A percentile compares a stretch with the other conserved stretches of the same genome.
phyloP scores from a whole-genome alignment of 139 green algal genomes.

The Eudorina sp. region DNA sequence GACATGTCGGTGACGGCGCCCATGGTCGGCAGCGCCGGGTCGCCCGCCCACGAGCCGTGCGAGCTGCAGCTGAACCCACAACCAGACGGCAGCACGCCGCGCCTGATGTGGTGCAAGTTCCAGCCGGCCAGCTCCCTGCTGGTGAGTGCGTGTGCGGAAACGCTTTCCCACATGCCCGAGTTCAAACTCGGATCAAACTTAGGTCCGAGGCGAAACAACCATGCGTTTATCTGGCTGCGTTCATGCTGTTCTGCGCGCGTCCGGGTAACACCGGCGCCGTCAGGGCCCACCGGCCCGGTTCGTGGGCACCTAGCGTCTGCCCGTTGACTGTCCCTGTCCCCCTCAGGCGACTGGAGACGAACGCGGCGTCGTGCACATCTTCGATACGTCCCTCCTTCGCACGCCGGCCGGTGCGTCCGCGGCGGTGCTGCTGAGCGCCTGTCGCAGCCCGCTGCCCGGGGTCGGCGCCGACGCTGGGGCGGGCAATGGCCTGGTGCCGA shows the following conservation, averaged over 20 bases:
- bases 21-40: background rate
- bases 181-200: too few species aligned
- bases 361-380: conserved; percentile 21
- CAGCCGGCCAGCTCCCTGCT: background rate
- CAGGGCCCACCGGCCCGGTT: too few species aligned
- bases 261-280: too few species aligned
- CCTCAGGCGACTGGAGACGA: conserved; percentile 31
- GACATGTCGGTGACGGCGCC: background rate
- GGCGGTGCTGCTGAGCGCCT: background rate
- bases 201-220: too few species aligned
- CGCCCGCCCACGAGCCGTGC: background rate
- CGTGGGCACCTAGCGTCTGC: too few species aligned
- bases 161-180: too few species aligned
- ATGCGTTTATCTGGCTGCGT: too few species aligned
- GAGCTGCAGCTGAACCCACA: background rate
- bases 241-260: too few species aligned
- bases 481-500: background rate
- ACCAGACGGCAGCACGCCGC: background rate
- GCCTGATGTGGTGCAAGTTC: conserved; percentile 14
- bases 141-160: conserved; percentile 21
- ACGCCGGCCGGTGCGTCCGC: background rate
- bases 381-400: conserved; percentile 13
- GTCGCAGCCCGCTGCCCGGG: background rate
- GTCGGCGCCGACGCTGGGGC: background rate
- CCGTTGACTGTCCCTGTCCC: background rate